Base-by-base conservation (phyloP, 192 early-diverging fungal species). In the Podila verticillata region DNA sequence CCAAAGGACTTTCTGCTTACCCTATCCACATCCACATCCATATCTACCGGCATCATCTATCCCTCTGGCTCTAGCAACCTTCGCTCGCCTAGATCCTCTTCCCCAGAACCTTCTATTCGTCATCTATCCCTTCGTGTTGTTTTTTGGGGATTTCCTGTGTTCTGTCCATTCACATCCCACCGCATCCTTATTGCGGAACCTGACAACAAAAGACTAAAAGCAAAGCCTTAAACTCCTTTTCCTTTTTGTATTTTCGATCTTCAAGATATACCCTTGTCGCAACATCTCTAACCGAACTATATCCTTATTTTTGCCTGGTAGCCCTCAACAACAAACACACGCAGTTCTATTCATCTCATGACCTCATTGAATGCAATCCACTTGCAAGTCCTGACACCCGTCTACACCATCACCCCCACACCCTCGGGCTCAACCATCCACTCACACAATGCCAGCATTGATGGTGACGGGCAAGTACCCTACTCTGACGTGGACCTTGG, bases 281-380 rank as follows among this genome's bases (percentile, higher is more conserved):
- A 24, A 8, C 13, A 54, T 24, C 20, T 5, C 22, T 17, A 54
- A 7, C n/a, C 51, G 4, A 24, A 8, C 24, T 54, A 54, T 26
- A n/a, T 17, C 51, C 51, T 26, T 4, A 24, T 2, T 54, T 24
- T 54, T 54, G n/a, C 51, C 17, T 24, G n/a, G 13, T n/a, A n/a
- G 9, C 24, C 0, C 51, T 54, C 22, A 24, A 54, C 22, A 9
- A 7, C 51, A 22, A 63, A 44, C 6, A 26, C 19, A 35, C 19
- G 8, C 24, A 5, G n/a, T n/a, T 31, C 19, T 61, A 20, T 15
- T 5, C 29, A 62, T 24, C 19, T 4, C 24, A 73, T 73, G 71
- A 66, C 71, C 17, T 65, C 71, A 17, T 39, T 65, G 24, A 65
- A 44, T 22, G 63, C 44, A 13, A 73, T 73, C 32, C 62, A 60